Conservation (phyloP, 2,329 filamentous ascomycete species). For the Beauveria australis region DNA sequence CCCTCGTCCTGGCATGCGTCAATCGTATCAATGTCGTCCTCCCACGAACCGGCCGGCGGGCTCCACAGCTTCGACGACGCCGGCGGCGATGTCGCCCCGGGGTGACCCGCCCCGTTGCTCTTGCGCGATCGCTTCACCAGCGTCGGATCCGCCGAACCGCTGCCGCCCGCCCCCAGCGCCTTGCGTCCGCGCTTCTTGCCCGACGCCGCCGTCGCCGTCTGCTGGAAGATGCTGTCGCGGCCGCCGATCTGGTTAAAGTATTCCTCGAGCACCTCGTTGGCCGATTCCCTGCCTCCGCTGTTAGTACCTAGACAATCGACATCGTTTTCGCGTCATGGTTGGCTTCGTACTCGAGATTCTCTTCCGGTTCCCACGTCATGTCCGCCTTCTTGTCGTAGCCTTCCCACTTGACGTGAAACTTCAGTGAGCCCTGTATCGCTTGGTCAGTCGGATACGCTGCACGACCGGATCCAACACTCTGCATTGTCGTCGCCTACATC, state of each 20-base stretch:
- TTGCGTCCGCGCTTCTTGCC: constrained; percentile 51
- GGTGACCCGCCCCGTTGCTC: constrained; percentile 37
- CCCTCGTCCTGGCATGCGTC: constrained; percentile 64
- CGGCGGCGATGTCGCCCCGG: constrained; percentile 39
- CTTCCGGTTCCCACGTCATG: constrained; percentile 71
- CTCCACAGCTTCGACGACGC: constrained; percentile 48
- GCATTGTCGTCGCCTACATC: constrained; percentile 32
- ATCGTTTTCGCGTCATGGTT: neutral
- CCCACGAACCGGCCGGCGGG: constrained; percentile 68
- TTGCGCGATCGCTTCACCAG: constrained; percentile 36
- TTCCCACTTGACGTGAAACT: constrained; percentile 69
- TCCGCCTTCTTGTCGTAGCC: constrained; percentile 65
- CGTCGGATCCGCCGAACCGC: constrained; percentile 15
- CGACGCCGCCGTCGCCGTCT: constrained; percentile 41
- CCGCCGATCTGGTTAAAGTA: constrained; percentile 61
- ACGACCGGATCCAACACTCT: neutral
- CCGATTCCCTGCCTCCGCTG: constrained; percentile 39
- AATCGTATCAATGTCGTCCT: constrained; percentile 61
- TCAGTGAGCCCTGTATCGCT: constrained; percentile 36
- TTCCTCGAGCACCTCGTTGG: constrained; percentile 50
- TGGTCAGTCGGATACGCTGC: neutral
- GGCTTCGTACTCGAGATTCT: constrained; percentile 42
- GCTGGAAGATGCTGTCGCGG: constrained; percentile 43
- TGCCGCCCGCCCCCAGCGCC: constrained; percentile 15
- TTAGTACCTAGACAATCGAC: neutral